These are phyloP conservation scores for Aegilops longissima DNA, from an alignment of 176 grass and related monocot genomes.

Conservation along the genomic window DNA sequence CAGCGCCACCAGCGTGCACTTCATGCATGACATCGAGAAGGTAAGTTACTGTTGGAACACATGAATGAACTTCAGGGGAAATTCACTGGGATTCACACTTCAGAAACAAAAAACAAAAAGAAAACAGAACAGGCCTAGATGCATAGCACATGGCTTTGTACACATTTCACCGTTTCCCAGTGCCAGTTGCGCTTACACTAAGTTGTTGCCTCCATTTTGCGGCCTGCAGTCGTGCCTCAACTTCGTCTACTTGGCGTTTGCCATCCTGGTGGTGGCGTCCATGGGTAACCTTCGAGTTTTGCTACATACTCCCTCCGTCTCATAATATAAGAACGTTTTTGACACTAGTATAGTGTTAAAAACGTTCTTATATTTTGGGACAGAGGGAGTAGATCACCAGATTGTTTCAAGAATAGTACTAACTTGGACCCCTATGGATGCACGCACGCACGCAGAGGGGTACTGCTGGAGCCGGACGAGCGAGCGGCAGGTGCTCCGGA, in stretches of 20 bases:
- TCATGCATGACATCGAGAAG: slow-evolving; percentile 95
- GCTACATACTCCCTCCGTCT: too few relatives aligned
- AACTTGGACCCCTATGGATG: too few relatives aligned
- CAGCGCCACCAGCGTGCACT: slow-evolving; percentile 32
- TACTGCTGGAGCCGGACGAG: slow-evolving; percentile 99
- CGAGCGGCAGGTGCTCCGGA: slow-evolving; percentile 93
- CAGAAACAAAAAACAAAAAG: neutral
- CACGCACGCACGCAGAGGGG: slow-evolving; percentile 53
- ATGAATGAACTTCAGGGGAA: neutral
- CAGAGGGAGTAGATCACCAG: too few relatives aligned
- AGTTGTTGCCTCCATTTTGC: neutral
- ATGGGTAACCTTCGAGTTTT: slow-evolving; percentile 57
- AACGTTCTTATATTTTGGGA: too few relatives aligned
- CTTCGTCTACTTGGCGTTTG: slow-evolving; percentile 86
- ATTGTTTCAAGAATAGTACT: neutral
- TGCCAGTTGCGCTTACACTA: neutral
- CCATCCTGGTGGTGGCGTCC: slow-evolving; percentile 80
- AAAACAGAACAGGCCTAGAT: neutral
- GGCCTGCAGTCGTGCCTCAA: slow-evolving; percentile 73
- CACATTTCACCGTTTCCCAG: neutral
- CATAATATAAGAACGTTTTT: too few relatives aligned
- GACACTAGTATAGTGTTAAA: too few relatives aligned
- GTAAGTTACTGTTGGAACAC: slow-evolving; percentile 11
- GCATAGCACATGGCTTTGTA: neutral
- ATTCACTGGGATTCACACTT: neutral